phyloP scores from a whole-genome alignment of 208 protist genomes.

The Baffinella frigidus region DNA sequence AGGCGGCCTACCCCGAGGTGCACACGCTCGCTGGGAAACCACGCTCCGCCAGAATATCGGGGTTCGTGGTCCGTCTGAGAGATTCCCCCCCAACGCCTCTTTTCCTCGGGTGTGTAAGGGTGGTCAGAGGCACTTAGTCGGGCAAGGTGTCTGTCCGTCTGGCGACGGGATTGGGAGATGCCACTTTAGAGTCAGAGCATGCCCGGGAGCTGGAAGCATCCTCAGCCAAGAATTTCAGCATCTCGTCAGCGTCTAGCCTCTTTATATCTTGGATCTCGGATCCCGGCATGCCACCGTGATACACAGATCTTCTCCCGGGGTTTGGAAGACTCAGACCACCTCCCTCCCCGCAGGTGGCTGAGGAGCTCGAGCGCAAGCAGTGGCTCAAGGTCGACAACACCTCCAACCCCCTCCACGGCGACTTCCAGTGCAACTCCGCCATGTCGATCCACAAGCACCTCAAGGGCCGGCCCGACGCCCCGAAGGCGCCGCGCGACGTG shows the following conservation, averaged over 20 bases:
- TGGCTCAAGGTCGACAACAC: constrained; percentile 2
- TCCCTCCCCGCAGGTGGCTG: not conserved
- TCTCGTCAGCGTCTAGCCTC: not conserved
- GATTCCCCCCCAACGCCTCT: too few relatives aligned
- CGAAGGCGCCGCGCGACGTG: constrained; percentile 17
- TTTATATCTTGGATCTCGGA: too few relatives aligned
- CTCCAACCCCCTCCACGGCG: constrained; percentile 70
- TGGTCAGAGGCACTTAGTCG: too few relatives aligned
- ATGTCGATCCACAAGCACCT: constrained; percentile 86
- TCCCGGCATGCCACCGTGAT: too few relatives aligned
- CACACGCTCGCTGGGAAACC: too few relatives aligned
- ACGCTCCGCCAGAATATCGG: too few relatives aligned
- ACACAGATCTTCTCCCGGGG: too few relatives aligned
- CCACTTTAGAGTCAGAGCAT: not conserved
- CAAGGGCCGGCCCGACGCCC: constrained; percentile 57
- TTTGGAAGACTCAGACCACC: not conserved
- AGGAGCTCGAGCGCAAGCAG: not conserved
- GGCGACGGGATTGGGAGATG: not conserved
- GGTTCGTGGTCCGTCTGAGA: too few relatives aligned
- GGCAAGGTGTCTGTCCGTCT: too few relatives aligned
- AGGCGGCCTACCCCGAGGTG: not conserved
- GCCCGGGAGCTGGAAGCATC: not conserved
- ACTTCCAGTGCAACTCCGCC: constrained; percentile 93
- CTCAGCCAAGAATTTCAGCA: not conserved
- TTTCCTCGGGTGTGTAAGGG: too few relatives aligned